Conservation (phyloP, 163 green algal genomes). For the Chlorella variabilis region DNA sequence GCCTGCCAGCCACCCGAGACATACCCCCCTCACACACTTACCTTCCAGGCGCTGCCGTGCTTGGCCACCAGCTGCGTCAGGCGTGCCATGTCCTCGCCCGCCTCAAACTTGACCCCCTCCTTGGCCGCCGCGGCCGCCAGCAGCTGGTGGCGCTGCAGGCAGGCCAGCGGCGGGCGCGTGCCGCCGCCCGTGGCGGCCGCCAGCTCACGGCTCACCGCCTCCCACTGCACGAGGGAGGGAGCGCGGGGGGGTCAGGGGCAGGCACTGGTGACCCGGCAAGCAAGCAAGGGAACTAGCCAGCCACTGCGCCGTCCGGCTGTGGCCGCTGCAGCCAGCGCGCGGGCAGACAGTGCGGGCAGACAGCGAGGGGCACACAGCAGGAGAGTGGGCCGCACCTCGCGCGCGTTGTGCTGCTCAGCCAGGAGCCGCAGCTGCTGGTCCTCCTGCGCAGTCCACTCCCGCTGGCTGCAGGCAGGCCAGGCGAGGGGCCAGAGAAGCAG, state of each 20-base stretch:
- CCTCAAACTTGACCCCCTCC: not conserved
- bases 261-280: not conserved
- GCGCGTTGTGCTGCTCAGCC: not conserved
- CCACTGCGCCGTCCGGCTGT: too few relatives aligned
- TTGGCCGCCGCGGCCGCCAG: not conserved
- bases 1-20: too few relatives aligned
- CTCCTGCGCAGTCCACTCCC: conserved; percentile 15
- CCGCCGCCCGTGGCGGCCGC: not conserved
- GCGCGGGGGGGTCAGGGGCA: not conserved
- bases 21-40: too few relatives aligned
- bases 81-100: not conserved
- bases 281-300: too few relatives aligned
- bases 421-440: not conserved
- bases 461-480: not conserved
- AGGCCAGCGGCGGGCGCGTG: conserved; percentile 29
- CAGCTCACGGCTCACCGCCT: conserved; percentile 22
- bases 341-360: too few relatives aligned
- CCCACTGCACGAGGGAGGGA: conserved; percentile 16
- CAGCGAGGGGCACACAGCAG: too few relatives aligned
- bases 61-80: conserved; percentile 31
- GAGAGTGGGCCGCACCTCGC: conserved; percentile 11
- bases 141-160: conserved; percentile 26
- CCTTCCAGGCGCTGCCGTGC: conserved; percentile 37
- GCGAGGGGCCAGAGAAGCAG: not conserved
- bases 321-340: too few relatives aligned